Base-by-base conservation (phyloP, 2,329 filamentous ascomycete species). In the Ceratocystis diversiconidia region DNA sequence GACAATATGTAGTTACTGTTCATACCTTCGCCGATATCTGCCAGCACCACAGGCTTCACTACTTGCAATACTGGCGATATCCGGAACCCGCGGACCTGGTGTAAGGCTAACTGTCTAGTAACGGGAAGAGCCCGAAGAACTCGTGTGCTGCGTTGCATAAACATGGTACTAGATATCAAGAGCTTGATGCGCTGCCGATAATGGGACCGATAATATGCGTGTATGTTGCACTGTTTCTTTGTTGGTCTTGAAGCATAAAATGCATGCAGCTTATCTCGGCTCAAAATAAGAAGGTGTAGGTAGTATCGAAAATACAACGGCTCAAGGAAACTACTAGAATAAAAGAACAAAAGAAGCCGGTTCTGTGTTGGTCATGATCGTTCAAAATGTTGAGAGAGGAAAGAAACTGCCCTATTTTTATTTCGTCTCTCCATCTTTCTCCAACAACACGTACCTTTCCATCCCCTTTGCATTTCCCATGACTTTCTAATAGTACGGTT, bases 1-100 rank as follows among this genome's bases (percentile, higher is more conserved):
- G 36, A 10, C 22, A 48, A 22, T 10, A 5, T 25, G 8, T n/a
- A 15, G n/a, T 52, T 17, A 28, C 36, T 28, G 30, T 10, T 73
- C 76, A 69, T 70, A 88, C 88, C 88, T 80, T 95, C 90, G 62
- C 90, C 90, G 75, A 95, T 94, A 73, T 95, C 90, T 69, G 90
- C 89, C 67, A 95, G 76, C 50, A 92, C 72, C 67, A 94, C 91
- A 0, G 90, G 89, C 76, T 92, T 92, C 60, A 94, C 80, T 1
- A 80, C 82, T 62, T 76, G 77, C 59, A 82, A 70, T 17, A 73
- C 74, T 69, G 75, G 75, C 19, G 81, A 62, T 6, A 46, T 22
- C 44, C 46, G 64, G 8, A 65, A 61, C 17, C 59, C 32, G 22
- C 63, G 50, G 8, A 6, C 10, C 28, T 62, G 44, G 12, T n/a